Percentiles rank a stretch among this genome's conserved stretches.
These are phyloP conservation scores for Geosiphon pyriformis DNA, from an alignment of 192 early-diverging fungal species.

Conservation along the genomic window DNA sequence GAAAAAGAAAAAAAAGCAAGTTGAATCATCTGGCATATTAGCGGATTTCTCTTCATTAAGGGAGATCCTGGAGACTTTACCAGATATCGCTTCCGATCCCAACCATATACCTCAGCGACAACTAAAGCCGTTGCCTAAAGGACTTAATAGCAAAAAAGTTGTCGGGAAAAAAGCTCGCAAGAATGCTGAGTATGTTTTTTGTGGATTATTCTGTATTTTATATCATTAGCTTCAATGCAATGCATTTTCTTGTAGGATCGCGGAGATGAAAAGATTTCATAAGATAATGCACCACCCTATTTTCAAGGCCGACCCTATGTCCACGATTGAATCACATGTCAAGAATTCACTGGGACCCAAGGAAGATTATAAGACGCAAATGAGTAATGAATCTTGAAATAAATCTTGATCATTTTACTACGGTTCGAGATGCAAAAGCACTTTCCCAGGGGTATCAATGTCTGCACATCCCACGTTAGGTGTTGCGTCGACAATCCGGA, in stretches of 20 bases:
- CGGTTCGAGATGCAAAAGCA: no score
- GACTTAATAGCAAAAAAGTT: neutral
- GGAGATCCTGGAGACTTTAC: neutral
- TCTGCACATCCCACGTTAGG: no score
- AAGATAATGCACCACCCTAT: slow-evolving; percentile 66
- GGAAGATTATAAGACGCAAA: no score
- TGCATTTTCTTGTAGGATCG: slow-evolving; percentile 34
- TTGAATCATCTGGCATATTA: neutral
- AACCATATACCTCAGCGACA: neutral
- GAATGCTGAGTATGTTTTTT: slow-evolving; percentile 3
- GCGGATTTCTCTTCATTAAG: neutral
- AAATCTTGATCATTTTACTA: no score
- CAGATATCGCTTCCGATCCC: neutral
- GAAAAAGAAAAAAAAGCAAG: neutral
- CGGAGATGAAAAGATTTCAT: slow-evolving; percentile 65
- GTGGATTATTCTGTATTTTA: neutral
- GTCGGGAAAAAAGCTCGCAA: neutral
- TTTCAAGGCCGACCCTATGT: slow-evolving; percentile 63
- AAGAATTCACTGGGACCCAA: slow-evolving; percentile 53
- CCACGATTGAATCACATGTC: slow-evolving; percentile 68
- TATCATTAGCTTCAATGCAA: neutral
- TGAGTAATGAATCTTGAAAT: no score
- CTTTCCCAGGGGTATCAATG: no score
- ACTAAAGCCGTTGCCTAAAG: neutral
- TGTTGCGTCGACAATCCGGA: no score